Conservation (phyloP, 2,329 filamentous ascomycete genomes). For the Aureobasidium sp. region DNA sequence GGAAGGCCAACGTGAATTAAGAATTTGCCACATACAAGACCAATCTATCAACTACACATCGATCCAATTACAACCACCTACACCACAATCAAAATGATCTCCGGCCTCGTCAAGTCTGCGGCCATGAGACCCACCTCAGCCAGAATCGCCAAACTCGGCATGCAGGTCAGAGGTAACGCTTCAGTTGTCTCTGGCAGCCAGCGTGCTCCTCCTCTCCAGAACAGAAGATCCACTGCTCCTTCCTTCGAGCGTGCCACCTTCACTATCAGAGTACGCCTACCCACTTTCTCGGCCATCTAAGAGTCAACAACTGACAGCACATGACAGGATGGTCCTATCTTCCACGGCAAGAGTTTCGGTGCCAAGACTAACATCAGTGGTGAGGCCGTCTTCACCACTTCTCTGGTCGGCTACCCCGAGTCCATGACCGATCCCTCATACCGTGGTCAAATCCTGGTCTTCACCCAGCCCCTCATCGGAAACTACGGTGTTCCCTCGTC, state of each 20-base stretch:
- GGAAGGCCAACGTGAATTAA: constrained; percentile 57
- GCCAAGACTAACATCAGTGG: constrained; percentile 95
- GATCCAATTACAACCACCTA: constrained; percentile 15
- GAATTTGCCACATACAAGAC: constrained; percentile 23
- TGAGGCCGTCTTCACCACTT: constrained; percentile 97
- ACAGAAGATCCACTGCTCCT: constrained; percentile 55
- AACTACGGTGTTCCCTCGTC: constrained; percentile 97
- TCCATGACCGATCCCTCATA: constrained; percentile 64
- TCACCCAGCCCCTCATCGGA: constrained; percentile 94
- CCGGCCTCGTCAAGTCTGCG: constrained; percentile 43
- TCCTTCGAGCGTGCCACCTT: constrained; percentile 78
- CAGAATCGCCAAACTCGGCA: constrained; percentile 35
- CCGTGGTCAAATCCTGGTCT: constrained; percentile 88
- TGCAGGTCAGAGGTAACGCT: constrained; percentile 46
- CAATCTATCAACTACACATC: constrained; percentile 15
- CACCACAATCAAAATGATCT: constrained; percentile 41
- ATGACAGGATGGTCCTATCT: constrained; percentile 77
- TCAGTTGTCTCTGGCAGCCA: constrained; percentile 62
- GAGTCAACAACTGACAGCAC: constrained; percentile 21
- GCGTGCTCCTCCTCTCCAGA: constrained; percentile 54
- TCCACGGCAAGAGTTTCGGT: constrained; percentile 92
- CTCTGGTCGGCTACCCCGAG: constrained; percentile 94
- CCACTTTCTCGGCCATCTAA: background rate
- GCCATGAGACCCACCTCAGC: constrained; percentile 30
- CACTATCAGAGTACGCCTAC: constrained; percentile 68